Percentiles rank a stretch among this genome's conserved stretches.
Evolutionary conservation across 2,329 filamentous ascomycete genomes (phyloP).

Genomic region (Aspergillus spinulosporus): DNA sequence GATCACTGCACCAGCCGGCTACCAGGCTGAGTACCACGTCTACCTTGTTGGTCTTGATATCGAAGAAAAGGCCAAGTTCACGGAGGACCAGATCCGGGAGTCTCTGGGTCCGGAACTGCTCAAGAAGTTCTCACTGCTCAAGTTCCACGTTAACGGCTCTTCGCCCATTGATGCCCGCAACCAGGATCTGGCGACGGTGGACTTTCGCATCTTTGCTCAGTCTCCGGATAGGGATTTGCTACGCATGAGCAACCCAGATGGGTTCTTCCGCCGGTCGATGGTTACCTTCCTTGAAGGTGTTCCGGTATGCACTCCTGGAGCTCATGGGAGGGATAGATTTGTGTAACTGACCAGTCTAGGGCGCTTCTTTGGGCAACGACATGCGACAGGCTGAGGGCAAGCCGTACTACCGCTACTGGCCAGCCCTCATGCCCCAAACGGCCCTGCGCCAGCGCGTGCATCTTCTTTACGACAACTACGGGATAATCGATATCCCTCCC

Average conservation of each 20-base stretch:
- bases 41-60: not conserved
- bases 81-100: not conserved
- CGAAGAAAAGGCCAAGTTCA: constrained; percentile 1
- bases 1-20: not conserved
- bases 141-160: constrained; percentile 4
- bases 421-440: constrained; percentile 9
- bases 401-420: constrained; percentile 11
- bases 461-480: not conserved
- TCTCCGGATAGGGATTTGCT: constrained; percentile 5
- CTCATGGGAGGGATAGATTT: too few species aligned
- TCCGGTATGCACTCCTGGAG: not conserved
- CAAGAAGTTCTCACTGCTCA: constrained; percentile 3
- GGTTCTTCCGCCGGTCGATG: constrained; percentile 4
- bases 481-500: not conserved
- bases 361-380: constrained; percentile 12
- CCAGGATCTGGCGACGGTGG: constrained; percentile 4
- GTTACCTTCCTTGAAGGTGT: constrained; percentile 4
- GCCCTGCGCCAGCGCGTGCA: constrained; percentile 3
- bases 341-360: not conserved
- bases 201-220: constrained; percentile 11
- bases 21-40: not conserved
- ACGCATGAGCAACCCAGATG: constrained; percentile 1
- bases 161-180: constrained; percentile 6
- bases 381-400: constrained; percentile 11
- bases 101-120: not conserved